Base-by-base conservation (phyloP, 345 rosid genomes). In the Cardiospermum halicacabum region DNA sequence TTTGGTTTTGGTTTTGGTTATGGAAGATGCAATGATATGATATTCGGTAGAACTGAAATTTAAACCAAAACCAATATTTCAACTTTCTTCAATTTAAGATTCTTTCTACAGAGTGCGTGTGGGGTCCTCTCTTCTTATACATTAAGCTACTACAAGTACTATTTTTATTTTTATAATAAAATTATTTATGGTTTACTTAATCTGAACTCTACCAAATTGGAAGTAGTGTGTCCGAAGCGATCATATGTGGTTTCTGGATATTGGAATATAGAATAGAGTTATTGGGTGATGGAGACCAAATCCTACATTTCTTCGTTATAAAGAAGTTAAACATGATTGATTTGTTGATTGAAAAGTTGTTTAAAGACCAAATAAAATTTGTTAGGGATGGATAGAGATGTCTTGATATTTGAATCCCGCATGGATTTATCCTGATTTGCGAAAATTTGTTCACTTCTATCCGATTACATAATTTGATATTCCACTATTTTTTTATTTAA, bases 211-310 rank as follows among this genome's bases (percentile, higher is more conserved):
- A 62, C 57, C 60, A 12, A 25, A 60, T 18, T 40, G 45, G 21
- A 61, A 66, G 78, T 61, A 66, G 78, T 75, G 64, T 28, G 66
- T 56, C 47, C 32, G 10, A 75, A 75, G 78, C 75, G 28, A 73
- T 8, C 19, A 9, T 15, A 47, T 18, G 19, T 47, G 24, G 31
- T 31, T 39, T 43, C 28, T 18, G 31, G 31, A 47, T n/a, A n/a
- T 36, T 56, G 47, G 24, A 36, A 67, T 53, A 11, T 19, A 37
- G 31, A 28, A 11, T 19, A 37, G 31, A 28, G 56, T 30, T 48
- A 57, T 57, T 30, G 65, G n/a, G 67, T 56, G 65, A 62, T 58
- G 60, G 53, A 19, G 62, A 62, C 72, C 69, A 62, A 73, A 30
- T 56, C 26, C 31, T 60, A 56, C 40, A 53, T 66, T 69, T 62